Conservation (phyloP, 345 rosid species). For the Eucalyptus cloeziana region DNA sequence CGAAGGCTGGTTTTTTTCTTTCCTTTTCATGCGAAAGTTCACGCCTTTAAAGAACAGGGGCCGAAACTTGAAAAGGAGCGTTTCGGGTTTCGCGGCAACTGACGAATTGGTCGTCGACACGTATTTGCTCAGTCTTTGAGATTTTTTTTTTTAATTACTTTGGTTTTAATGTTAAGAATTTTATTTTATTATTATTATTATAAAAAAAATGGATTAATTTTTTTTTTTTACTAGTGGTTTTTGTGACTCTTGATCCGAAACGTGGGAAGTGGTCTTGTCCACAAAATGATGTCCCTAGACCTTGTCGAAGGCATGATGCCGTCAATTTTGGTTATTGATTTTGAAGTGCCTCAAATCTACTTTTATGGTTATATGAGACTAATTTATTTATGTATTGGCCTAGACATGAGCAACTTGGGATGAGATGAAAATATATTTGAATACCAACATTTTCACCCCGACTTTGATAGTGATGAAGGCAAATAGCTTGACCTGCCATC, state of each 20-base stretch:
- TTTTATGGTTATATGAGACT: background rate
- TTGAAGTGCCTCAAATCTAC: background rate
- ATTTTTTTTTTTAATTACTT: background rate
- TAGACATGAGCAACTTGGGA: background rate
- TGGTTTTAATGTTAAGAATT: background rate
- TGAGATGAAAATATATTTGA: background rate
- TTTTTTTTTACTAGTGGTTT: background rate
- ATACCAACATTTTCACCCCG: background rate
- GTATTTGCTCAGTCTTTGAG: background rate
- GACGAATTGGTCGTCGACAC: background rate
- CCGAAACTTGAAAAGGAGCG: background rate
- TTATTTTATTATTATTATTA: too few species aligned
- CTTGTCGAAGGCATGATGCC: background rate
- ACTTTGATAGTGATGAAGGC: background rate
- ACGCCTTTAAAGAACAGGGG: background rate
- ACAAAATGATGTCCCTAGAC: background rate
- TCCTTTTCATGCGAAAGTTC: background rate
- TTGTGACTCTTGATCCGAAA: background rate
- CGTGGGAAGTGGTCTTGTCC: background rate
- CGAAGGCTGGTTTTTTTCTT: background rate
- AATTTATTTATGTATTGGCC: background rate
- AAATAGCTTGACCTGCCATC: rapidly evolving
- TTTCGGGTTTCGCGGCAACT: background rate
- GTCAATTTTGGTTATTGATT: background rate
- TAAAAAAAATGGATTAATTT: background rate